Evolutionary conservation across 305 asterid genomes (phyloP).

Genomic region (Fraxinus floribunda): DNA sequence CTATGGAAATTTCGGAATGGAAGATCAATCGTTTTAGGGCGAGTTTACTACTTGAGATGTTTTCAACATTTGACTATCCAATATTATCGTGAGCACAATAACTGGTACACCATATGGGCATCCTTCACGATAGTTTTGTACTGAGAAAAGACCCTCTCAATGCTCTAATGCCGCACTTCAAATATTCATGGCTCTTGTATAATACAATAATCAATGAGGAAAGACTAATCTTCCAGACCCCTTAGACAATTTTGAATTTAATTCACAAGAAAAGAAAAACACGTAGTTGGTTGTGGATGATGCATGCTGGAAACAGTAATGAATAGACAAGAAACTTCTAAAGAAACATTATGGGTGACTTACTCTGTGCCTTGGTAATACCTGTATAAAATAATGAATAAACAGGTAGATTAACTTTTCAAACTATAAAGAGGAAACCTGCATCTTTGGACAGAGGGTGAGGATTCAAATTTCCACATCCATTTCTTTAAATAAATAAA

Average conservation of each 20-base stretch:
- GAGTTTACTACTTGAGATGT: not conserved
- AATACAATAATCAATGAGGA: not conserved
- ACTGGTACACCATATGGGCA: too few species aligned
- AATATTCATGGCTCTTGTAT: not conserved
- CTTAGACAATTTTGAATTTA: not conserved
- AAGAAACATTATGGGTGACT: not conserved
- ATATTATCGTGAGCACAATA: not conserved
- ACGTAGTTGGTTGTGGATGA: not conserved
- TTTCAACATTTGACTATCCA: not conserved
- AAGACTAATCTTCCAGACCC: not conserved
- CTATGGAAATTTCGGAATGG: too few species aligned
- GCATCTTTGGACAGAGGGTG: not conserved
- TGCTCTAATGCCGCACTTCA: not conserved
- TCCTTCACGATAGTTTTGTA: too few species aligned
- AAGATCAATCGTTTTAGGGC: not conserved
- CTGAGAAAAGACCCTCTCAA: not conserved
- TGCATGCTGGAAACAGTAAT: not conserved
- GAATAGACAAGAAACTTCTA: not conserved
- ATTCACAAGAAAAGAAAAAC: not conserved
- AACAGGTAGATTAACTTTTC: not conserved
- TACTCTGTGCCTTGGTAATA: not conserved
- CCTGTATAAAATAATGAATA: not conserved
- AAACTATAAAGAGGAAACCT: not conserved
- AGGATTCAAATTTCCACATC: not conserved
- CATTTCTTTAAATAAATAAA: not conserved